Evolutionary conservation across 2,329 filamentous ascomycete genomes (phyloP).

Genomic region (Colletotrichum nymphaeae): DNA sequence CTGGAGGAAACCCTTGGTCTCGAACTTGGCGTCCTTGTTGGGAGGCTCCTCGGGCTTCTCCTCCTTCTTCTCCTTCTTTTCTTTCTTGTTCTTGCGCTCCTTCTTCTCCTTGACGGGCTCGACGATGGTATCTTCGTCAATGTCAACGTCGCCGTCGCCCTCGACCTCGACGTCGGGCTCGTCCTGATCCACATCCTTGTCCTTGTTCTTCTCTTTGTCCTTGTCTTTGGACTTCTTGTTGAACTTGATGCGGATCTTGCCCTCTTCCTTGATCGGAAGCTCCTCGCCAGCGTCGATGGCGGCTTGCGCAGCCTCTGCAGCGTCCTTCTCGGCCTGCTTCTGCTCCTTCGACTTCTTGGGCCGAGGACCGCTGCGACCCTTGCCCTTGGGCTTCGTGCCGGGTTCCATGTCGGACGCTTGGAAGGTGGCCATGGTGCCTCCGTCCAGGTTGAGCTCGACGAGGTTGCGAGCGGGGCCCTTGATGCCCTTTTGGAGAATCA

Average conservation of each 20-base stretch:
- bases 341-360: conserved; percentile 93
- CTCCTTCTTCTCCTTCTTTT: conserved; percentile 57
- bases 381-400: conserved; percentile 58
- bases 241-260: conserved; percentile 73
- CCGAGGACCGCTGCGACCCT: conserved; percentile 70
- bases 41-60: conserved; percentile 60
- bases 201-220: conserved; percentile 54
- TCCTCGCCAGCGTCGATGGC: conserved; percentile 84
- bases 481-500: conserved; percentile 86
- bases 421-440: conserved; percentile 88
- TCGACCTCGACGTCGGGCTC: conserved; percentile 51
- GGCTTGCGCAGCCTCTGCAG: conserved; percentile 88
- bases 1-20: conserved; percentile 94
- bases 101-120: conserved; percentile 53
- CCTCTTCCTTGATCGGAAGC: conserved; percentile 69
- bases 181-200: conserved; percentile 47
- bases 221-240: conserved; percentile 61
- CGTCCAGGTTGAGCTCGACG: conserved; percentile 84
- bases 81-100: conserved; percentile 58
- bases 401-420: conserved; percentile 72
- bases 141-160: conserved; percentile 42
- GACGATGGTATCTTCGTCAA: conserved; percentile 49
- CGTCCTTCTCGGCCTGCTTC: conserved; percentile 83
- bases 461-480: conserved; percentile 76
- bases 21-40: conserved; percentile 74